Evolutionary conservation across 1,284 basidiomycete species (phyloP), one percentile per base, ranked within the genome.

Genomic region (Ustilago trichophora): DNA sequence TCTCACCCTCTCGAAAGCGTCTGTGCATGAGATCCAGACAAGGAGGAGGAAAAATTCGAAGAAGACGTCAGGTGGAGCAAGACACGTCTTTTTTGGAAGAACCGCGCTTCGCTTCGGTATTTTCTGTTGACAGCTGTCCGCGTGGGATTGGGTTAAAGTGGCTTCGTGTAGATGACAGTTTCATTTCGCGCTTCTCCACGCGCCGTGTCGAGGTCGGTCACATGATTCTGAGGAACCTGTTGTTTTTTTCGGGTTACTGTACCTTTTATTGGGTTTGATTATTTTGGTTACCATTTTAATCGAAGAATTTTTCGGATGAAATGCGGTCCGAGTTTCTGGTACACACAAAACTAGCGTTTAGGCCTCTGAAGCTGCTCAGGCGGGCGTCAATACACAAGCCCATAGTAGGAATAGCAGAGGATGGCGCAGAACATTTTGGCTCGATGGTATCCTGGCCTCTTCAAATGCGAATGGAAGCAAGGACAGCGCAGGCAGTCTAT

Each of bases 61-160:
- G n/a, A n/a, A n/a, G n/a, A n/a, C 49, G 40, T 64, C 54, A 64
- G 49, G 60, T 64, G 60, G 52, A 47, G 51, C 24, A n/a, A 16
- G 40, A 49, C 62, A 65, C 62, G 54, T 63, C 58, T 46, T 43
- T 18, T 34, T 40, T 35, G 40, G 50, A 55, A 58, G 55, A 54
- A 36, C 31, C 55, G 55, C 50, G 55, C 13, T 65, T 54, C 32
- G 45, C 37, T 45, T 46, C 32, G 45, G 50, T 58, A 44, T 54
- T 67, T 55, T n/a, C 47, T 67, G 64, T 60, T 67, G 64, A 67
- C 64, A 67, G 57, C 56, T 58, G 31, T 52, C 55, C 55, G 46
- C 46, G 47, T 58, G 49, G 41, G 18, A 22, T 13, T 13, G 11
- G 47, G 27, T 36, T 67, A 60, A 60, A 67, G 52, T 67, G 64